Evolutionary conservation across 768 basidiomycete genomes (phyloP).

Genomic region (Tylopilus balloui): DNA sequence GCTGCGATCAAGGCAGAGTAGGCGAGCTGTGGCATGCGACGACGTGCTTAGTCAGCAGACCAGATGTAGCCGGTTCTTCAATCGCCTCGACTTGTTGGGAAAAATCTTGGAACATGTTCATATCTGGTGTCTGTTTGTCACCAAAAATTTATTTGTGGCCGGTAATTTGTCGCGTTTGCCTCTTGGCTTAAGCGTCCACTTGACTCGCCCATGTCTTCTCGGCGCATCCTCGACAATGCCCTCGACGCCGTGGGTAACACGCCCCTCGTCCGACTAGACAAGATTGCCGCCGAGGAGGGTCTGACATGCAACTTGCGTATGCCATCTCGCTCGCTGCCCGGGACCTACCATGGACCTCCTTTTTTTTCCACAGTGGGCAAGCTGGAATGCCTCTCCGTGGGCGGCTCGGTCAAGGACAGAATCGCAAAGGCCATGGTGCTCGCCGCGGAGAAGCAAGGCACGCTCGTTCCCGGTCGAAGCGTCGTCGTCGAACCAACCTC

Average conservation of each 20-base stretch:
- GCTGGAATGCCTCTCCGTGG: conserved; percentile 84
- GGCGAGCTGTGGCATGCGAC: too few species aligned
- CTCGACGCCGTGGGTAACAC: conserved; percentile 88
- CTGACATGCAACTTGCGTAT: conserved; percentile 86
- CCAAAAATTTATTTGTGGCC: too few species aligned
- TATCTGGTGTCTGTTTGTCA: too few species aligned
- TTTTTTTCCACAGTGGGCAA: conserved; percentile 81
- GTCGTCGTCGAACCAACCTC: conserved; percentile 95
- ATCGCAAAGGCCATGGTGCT: conserved; percentile 97
- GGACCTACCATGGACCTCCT: too few species aligned
- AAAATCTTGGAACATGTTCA: too few species aligned
- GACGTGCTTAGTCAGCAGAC: too few species aligned
- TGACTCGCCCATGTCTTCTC: too few species aligned
- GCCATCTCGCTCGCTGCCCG: conserved; percentile 22
- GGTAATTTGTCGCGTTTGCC: too few species aligned
- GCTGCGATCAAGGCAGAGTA: too few species aligned
- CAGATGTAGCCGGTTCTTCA: too few species aligned
- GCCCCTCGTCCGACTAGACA: conserved; percentile 82
- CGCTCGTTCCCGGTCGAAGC: conserved; percentile 79
- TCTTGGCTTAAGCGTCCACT: too few species aligned
- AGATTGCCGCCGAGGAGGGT: conserved; percentile 66
- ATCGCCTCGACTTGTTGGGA: too few species aligned
- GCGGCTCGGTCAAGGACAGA: conserved; percentile 93
- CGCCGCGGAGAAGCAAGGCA: conserved; percentile 86
- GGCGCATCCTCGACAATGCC: conserved; percentile 64